These are phyloP conservation scores for Ceratonia siliqua DNA, from an alignment of 306 rosid genomes.

Conservation along the genomic window DNA sequence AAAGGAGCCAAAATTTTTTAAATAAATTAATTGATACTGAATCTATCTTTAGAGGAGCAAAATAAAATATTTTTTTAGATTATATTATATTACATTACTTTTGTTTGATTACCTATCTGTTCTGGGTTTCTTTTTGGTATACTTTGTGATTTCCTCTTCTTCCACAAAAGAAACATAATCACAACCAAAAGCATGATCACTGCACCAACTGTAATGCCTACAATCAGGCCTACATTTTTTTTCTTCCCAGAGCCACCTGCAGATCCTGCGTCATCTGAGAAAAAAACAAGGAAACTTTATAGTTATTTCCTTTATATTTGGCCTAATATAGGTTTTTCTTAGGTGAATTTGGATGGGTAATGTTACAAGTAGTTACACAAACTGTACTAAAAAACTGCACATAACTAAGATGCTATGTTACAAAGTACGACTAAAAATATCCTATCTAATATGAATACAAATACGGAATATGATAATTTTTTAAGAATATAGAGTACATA, in stretches of 20 bases:
- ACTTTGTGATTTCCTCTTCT: constrained; percentile 27
- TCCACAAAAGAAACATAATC: constrained; percentile 29
- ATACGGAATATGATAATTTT: no score
- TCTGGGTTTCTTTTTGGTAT: background rate
- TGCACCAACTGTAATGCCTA: constrained; percentile 29
- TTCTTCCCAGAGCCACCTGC: constrained; percentile 24
- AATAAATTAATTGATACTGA: no score
- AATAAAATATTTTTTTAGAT: no score
- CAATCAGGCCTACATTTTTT: constrained; percentile 5
- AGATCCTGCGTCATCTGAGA: constrained; percentile 31
- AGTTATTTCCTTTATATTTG: background rate
- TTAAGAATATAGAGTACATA: no score
- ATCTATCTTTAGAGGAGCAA: no score
- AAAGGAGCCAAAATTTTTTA: no score
- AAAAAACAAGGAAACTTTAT: background rate
- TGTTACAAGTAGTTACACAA: no score
- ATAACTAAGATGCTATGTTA: no score
- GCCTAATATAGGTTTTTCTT: background rate
- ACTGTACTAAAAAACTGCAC: no score
- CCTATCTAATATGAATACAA: no score
- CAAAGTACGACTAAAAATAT: no score
- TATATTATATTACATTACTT: background rate
- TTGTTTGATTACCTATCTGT: constrained; percentile 31
- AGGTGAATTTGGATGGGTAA: background rate
- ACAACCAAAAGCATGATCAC: constrained; percentile 31